These are phyloP conservation scores for Fusarium stilboides DNA, from an alignment of 2,329 filamentous ascomycete genomes.

Conservation along the genomic window DNA sequence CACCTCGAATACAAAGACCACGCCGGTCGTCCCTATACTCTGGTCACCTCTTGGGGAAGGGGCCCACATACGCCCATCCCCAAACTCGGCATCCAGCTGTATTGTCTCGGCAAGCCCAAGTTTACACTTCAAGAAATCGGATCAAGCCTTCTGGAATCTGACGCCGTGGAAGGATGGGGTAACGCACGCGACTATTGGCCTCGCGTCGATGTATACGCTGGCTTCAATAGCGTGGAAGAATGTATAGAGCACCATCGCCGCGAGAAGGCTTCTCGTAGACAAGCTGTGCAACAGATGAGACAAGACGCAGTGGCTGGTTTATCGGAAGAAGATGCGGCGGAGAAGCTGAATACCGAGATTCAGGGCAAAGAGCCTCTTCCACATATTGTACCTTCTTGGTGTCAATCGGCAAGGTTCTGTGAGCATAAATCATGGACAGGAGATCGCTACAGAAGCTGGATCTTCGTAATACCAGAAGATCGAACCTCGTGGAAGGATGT, in stretches of 20 bases:
- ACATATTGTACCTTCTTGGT: conserved; percentile 39
- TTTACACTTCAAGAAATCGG: conserved; percentile 7
- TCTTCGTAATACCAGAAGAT: conserved; percentile 19
- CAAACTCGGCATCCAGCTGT: conserved; percentile 38
- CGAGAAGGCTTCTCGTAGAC: conserved; percentile 27
- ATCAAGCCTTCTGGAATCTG: neutral
- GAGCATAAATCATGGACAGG: neutral
- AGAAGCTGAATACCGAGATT: conserved; percentile 17
- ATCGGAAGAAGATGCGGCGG: conserved; percentile 5
- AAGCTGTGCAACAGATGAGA: conserved; percentile 5
- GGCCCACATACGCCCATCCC: neutral
- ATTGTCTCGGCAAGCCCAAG: conserved; percentile 15
- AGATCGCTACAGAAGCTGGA: conserved; percentile 31
- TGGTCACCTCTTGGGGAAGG: neutral
- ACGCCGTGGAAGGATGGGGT: neutral
- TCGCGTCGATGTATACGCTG: conserved; percentile 30
- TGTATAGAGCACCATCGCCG: conserved; percentile 34
- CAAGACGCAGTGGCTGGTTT: conserved; percentile 15
- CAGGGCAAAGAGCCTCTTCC: conserved; percentile 33
- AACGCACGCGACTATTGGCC: conserved; percentile 17
- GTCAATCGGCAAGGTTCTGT: conserved; percentile 10
- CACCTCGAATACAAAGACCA: conserved; percentile 56
- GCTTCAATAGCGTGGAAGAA: conserved; percentile 20
- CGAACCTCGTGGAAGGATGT: conserved; percentile 30
- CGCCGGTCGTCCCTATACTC: conserved; percentile 4